Conservation (phyloP, 805 yeast genomes). For the Monosporozyma solicola region DNA sequence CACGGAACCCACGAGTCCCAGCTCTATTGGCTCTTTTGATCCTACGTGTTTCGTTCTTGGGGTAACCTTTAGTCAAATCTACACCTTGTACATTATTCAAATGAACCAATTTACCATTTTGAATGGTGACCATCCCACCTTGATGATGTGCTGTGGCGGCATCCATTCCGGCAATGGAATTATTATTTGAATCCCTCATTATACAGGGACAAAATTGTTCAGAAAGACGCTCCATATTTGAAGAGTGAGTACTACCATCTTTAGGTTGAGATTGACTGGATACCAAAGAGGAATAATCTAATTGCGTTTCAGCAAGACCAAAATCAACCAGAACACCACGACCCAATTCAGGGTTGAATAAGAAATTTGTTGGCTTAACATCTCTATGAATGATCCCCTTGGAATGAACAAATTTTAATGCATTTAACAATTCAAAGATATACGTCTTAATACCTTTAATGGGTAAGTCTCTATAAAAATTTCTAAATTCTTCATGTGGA, state of each 20-base stretch:
- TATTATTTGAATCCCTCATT: slow-evolving; percentile 26
- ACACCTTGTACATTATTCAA: slow-evolving; percentile 30
- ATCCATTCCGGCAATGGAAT: background rate
- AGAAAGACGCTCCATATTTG: background rate
- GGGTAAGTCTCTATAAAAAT: slow-evolving; percentile 73
- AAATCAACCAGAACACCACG: slow-evolving; percentile 84
- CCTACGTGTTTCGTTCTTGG: slow-evolving; percentile 79
- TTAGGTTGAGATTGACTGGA: background rate
- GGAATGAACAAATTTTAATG: slow-evolving; percentile 56
- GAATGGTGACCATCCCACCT: slow-evolving; percentile 21
- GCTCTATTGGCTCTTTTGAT: slow-evolving; percentile 94
- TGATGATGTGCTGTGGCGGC: slow-evolving; percentile 6
- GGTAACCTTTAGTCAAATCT: slow-evolving; percentile 53
- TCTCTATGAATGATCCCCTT: slow-evolving; percentile 85
- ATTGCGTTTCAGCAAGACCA: slow-evolving; percentile 73
- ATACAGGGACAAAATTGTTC: slow-evolving; percentile 50
- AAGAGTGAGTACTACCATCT: background rate
- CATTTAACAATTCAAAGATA: slow-evolving; percentile 69
- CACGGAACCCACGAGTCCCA: slow-evolving; percentile 90
- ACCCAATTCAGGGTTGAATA: slow-evolving; percentile 57
- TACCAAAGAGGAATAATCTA: slow-evolving; percentile 9
- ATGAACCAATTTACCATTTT: slow-evolving; percentile 26
- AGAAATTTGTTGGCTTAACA: slow-evolving; percentile 74
- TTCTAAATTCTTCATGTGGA: slow-evolving; percentile 83
- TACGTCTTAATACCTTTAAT: slow-evolving; percentile 72